Conservation (phyloP, 2,329 filamentous ascomycete species). For the Claviceps cyperi region DNA sequence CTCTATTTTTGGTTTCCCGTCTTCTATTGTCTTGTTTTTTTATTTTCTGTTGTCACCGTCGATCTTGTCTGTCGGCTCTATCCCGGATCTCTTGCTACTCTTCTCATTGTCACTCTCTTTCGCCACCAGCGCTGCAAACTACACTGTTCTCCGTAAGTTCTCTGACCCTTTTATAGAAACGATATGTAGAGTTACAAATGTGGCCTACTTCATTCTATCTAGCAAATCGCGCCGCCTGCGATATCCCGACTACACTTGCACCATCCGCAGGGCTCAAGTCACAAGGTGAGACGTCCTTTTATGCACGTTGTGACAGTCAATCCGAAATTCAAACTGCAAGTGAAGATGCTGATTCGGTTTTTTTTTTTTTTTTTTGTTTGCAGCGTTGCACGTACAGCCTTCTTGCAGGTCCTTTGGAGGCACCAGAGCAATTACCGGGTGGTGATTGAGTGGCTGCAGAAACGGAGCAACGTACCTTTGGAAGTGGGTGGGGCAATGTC, state of each 20-base stretch:
- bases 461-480: conserved; percentile 21
- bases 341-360: background rate
- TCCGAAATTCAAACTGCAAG: background rate
- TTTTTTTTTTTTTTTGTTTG: background rate
- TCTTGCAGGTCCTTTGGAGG: conserved; percentile 48
- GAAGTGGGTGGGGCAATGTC: background rate
- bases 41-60: background rate
- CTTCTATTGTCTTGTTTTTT: no score
- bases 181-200: conserved; percentile 48
- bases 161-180: conserved; percentile 31
- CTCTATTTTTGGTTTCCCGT: background rate
- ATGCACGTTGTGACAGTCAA: background rate
- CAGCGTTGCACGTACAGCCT: conserved; percentile 58
- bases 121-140: background rate
- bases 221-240: conserved; percentile 31
- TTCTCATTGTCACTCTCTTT: background rate
- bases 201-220: conserved; percentile 50
- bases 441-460: conserved; percentile 55
- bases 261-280: conserved; percentile 45
- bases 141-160: no score
- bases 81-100: background rate
- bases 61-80: background rate
- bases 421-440: conserved; percentile 56
- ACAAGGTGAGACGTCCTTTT: conserved; percentile 35
- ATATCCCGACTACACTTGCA: conserved; percentile 40